Conservation (phyloP, 441 rosid genomes). For the Euphorbia celastroides region DNA sequence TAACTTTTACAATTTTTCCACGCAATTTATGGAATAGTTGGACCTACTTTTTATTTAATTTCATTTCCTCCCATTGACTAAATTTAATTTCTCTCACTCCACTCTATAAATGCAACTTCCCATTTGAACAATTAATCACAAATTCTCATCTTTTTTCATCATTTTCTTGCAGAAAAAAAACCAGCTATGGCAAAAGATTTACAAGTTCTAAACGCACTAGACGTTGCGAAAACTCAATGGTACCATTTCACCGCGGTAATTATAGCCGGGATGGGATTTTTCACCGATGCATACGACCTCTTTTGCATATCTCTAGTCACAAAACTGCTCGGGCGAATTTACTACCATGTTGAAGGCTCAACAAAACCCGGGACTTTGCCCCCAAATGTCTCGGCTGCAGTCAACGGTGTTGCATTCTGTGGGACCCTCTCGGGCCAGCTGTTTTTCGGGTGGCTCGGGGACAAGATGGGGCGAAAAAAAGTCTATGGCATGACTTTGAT, state of each 20-base stretch:
- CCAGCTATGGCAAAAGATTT: constrained; percentile 41
- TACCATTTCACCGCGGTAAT: constrained; percentile 49
- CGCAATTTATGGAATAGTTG: not conserved
- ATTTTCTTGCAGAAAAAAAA: constrained; percentile 7
- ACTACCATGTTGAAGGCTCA: constrained; percentile 65
- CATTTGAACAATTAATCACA: not conserved
- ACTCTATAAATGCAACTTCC: not conserved
- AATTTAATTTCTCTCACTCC: not conserved
- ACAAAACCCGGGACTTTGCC: constrained; percentile 63
- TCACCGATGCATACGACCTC: constrained; percentile 80
- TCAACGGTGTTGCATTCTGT: constrained; percentile 72
- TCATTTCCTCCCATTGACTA: not conserved
- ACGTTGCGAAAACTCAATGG: constrained; percentile 46
- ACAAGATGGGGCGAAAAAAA: constrained; percentile 67
- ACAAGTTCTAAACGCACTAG: constrained; percentile 66
- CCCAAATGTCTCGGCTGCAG: constrained; percentile 71
- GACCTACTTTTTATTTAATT: not conserved
- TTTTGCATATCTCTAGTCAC: constrained; percentile 81
- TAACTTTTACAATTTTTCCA: not conserved
- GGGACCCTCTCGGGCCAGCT: constrained; percentile 80
- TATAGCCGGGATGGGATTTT: constrained; percentile 83
- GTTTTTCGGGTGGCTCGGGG: constrained; percentile 91
- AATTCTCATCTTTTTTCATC: not conserved
- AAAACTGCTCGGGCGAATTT: constrained; percentile 71
- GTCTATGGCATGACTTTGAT: constrained; percentile 72